Base-by-base conservation (phyloP, 2,329 filamentous ascomycete genomes). In the Ustilaginoidea virens region DNA sequence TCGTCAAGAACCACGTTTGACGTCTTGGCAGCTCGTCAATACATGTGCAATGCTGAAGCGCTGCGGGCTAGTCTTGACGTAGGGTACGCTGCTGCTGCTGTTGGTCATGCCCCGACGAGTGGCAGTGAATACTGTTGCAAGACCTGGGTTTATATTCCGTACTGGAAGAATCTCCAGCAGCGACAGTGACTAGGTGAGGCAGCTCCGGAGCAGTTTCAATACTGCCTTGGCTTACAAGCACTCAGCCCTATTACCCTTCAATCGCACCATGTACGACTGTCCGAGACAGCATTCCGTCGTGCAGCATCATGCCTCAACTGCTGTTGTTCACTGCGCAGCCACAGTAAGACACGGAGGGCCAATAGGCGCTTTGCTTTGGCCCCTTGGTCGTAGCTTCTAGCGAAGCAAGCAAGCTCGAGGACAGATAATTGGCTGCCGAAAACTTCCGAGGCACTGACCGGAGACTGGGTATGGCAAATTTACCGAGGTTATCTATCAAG, bases 381-480 rank as follows among this genome's bases (percentile, higher is more conserved):
- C 72, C n/a, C 1, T 51, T 76, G 3, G 77, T 77, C 39, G 69
- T 72, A 7, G 66, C 69, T 2, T 61, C 68, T 2, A 74, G 70
- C 41, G 72, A 77, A 44, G 71, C 70, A 1, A 49, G 56, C 7
- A 54, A 45, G 11, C 39, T 46, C 2, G 53, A 51, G 7, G 70
- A 77, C 42, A 53, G 70, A 11, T 53, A 52, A 5, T 48, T 69
- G 12, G 67, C 70, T 4, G 46, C 55, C 16, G 52, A 53, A 31
- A 55, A 66, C 0, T 75, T 76, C 39, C 44, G 48, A 4, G 63
- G 61, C 5, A 56, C 73, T 7, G 62, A 66, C 33, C 57, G 53
- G 30, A 52, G 69, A 12, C 73, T 76, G 44, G 70, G 72, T 13
- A 76, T 76, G 72, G 62, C 61, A 12, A 78, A 77, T 77, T 33